phyloP scores from a whole-genome alignment of 1,139 yeast genomes.

The Zygosaccharomyces sapae region DNA sequence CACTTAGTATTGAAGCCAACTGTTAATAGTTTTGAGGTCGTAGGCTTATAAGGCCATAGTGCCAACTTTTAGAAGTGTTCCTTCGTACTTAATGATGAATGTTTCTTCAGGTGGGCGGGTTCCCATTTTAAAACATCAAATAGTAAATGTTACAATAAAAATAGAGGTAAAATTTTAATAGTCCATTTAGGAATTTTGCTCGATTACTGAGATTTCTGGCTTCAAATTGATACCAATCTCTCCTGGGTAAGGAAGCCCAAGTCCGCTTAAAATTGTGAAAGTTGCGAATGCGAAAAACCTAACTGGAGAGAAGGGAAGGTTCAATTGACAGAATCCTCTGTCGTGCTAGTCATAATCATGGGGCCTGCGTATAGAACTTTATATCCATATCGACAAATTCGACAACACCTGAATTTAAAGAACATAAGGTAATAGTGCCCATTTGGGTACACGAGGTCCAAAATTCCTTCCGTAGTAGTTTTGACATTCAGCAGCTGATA shows the following conservation, averaged over 20 bases:
- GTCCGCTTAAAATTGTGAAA: no score
- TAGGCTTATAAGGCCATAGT: constrained; percentile 1
- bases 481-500: constrained; percentile 59
- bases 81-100: background rate
- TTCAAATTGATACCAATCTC: no score
- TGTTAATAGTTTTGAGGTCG: background rate
- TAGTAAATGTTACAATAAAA: background rate
- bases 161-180: background rate
- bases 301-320: no score
- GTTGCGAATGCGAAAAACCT: no score
- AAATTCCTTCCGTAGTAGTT: constrained; percentile 45
- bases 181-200: background rate
- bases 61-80: background rate
- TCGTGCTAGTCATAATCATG: no score
- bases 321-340: no score
- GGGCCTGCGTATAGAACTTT: no score
- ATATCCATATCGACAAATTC: no score
- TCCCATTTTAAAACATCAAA: background rate
- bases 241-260: no score
- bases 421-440: constrained; percentile 41
- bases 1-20: background rate
- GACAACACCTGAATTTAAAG: constrained; percentile 21
- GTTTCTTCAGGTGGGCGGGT: background rate
- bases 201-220: no score
- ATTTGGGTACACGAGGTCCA: constrained; percentile 31